Conservation (phyloP, 1,284 basidiomycete genomes). For the Neolentinus lepideus region DNA sequence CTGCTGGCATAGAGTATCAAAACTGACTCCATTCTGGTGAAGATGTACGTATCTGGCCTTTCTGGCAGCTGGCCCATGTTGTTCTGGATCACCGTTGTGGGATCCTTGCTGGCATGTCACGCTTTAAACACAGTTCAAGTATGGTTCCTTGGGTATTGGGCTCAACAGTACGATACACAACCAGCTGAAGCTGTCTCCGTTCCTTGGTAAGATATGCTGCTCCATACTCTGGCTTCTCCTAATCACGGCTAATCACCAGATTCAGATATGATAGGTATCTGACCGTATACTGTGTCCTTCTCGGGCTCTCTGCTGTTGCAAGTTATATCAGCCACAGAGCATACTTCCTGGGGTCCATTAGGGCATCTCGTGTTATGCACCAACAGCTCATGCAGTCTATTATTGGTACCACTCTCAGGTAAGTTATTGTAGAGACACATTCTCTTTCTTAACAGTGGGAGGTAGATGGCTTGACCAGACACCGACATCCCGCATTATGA, state of each 20-base stretch:
- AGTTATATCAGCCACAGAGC: neutral
- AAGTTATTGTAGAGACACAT: neutral
- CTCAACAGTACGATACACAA: slow-evolving; percentile 29
- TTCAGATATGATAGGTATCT: too few species aligned
- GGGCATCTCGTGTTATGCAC: neutral
- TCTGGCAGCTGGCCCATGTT: slow-evolving; percentile 20
- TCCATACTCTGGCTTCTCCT: neutral
- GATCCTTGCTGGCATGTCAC: slow-evolving; percentile 15
- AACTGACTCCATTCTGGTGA: slow-evolving; percentile 7
- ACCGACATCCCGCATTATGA: slow-evolving; percentile 50
- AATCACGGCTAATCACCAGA: too few species aligned
- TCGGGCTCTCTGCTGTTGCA: neutral
- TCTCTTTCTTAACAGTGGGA: neutral
- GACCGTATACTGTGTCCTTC: neutral
- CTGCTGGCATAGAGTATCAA: too few species aligned
- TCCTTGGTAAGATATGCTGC: slow-evolving; percentile 17
- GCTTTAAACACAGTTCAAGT: slow-evolving; percentile 23
- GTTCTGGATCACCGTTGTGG: slow-evolving; percentile 26
- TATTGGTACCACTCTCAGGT: neutral
- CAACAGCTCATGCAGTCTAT: neutral
- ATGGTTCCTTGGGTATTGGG: slow-evolving; percentile 40
- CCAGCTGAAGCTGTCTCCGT: slow-evolving; percentile 20
- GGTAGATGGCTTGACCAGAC: slow-evolving; percentile 47
- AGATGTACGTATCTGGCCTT: slow-evolving; percentile 17
- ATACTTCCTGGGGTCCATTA: neutral